A percentile compares a stretch with the other conserved stretches of the same genome.
Evolutionary conservation across 2,329 filamentous ascomycete species (phyloP).

Genomic region (Apiospora kogelbergensis): DNA sequence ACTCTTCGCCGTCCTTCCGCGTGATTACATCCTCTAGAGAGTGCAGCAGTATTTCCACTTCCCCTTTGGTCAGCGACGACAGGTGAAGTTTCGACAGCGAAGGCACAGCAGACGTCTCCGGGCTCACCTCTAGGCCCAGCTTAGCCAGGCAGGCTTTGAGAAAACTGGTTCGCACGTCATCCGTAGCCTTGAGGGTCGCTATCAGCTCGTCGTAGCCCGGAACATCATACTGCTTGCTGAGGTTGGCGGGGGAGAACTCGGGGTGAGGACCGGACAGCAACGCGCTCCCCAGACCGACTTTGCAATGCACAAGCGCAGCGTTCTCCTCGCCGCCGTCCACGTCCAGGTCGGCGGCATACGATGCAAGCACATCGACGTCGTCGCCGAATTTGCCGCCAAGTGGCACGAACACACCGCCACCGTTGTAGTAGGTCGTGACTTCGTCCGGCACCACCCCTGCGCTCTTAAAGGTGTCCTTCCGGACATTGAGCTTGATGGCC

Average conservation of each 20-base stretch:
- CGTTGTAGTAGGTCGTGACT: constrained; percentile 87
- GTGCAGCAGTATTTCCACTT: constrained; percentile 67
- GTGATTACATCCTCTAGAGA: constrained; percentile 68
- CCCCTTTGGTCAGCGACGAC: constrained; percentile 64
- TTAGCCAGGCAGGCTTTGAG: constrained; percentile 77
- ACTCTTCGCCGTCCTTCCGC: constrained; percentile 64
- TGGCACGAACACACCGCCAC: constrained; percentile 90
- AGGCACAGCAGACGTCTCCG: constrained; percentile 68
- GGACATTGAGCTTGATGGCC: constrained; percentile 67
- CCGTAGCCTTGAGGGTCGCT: constrained; percentile 64
- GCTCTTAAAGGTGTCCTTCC: constrained; percentile 56
- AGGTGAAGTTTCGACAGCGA: constrained; percentile 82
- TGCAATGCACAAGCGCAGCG: constrained; percentile 82
- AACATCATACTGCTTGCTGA: constrained; percentile 65
- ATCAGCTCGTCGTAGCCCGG: constrained; percentile 72
- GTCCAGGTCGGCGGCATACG: constrained; percentile 71
- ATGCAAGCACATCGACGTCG: constrained; percentile 80
- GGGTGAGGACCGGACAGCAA: constrained; percentile 88
- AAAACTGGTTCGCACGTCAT: constrained; percentile 70
- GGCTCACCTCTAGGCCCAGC: constrained; percentile 76
- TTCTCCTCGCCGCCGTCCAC: constrained; percentile 73
- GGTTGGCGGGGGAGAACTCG: constrained; percentile 84
- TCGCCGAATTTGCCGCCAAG: constrained; percentile 54
- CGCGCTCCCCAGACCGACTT: constrained; percentile 75
- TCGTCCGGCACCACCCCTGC: constrained; percentile 53